Conservation (phyloP, 2,329 filamentous ascomycete species). For the Penicillium sp. region DNA sequence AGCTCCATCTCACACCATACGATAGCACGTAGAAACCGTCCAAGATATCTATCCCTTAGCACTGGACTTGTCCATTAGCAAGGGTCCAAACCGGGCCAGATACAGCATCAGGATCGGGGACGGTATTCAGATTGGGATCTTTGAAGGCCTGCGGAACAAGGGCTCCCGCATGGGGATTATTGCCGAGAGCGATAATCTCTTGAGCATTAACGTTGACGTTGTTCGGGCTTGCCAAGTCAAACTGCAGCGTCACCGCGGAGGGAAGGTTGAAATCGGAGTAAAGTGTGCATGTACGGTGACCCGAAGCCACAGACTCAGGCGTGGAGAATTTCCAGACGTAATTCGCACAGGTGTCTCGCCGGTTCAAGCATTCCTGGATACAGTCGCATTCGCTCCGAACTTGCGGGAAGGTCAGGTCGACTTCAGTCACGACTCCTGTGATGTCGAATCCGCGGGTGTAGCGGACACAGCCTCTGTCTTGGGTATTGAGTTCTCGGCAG, state of each 20-base stretch:
- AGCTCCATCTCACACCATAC: too few species aligned
- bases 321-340: conserved; percentile 2
- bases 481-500: neutral
- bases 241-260: neutral
- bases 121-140: neutral
- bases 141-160: neutral
- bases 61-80: conserved; percentile 2
- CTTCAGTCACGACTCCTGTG: conserved; percentile 2
- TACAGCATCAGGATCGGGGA: neutral
- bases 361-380: conserved; percentile 1
- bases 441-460: neutral
- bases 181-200: neutral
- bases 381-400: neutral
- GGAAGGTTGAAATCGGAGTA: conserved; percentile 2
- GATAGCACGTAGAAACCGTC: neutral
- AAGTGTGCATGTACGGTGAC: neutral
- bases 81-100: neutral
- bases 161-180: neutral
- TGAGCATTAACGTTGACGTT: neutral
- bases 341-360: neutral
- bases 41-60: neutral
- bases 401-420: neutral
- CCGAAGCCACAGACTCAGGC: neutral
- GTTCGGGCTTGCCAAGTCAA: neutral
- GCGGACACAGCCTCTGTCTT: neutral